Evolutionary conservation across 2,329 filamentous ascomycete species (phyloP).

Genomic region (Tympanopsis confertula): DNA sequence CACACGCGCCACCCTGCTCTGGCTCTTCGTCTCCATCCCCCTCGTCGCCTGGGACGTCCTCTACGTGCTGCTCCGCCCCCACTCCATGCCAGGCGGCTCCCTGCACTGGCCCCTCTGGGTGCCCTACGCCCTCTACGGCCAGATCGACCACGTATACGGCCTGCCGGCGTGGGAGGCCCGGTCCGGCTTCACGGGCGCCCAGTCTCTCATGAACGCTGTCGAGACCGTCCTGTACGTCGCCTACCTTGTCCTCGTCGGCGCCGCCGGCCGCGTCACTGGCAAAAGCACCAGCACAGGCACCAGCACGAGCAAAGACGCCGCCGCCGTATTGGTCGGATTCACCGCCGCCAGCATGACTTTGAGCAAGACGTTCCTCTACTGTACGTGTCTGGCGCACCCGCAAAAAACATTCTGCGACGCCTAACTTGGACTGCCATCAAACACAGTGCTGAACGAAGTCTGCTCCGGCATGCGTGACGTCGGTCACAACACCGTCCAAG

Average conservation of each 20-base stretch:
- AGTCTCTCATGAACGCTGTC: constrained; percentile 55
- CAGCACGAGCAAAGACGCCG: constrained; percentile 12
- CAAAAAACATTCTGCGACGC: neutral
- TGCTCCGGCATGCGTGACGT: constrained; percentile 43
- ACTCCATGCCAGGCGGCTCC: constrained; percentile 67
- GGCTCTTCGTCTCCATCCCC: constrained; percentile 65
- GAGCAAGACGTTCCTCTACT: constrained; percentile 50
- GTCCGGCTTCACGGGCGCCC: constrained; percentile 69
- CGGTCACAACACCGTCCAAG: constrained; percentile 34
- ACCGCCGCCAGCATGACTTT: constrained; percentile 46
- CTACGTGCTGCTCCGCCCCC: constrained; percentile 71
- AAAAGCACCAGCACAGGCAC: too few species aligned
- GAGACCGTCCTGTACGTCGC: constrained; percentile 54
- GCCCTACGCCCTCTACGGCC: constrained; percentile 72
- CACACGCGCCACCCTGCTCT: constrained; percentile 52
- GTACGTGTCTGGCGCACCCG: constrained; percentile 23
- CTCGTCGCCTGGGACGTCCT: constrained; percentile 71
- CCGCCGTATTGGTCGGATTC: constrained; percentile 35
- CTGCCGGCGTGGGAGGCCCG: constrained; percentile 55
- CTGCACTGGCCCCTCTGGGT: constrained; percentile 63
- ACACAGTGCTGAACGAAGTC: constrained; percentile 41
- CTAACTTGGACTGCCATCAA: neutral
- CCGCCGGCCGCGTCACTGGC: constrained; percentile 6
- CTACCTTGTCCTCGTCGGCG: constrained; percentile 29
- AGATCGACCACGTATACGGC: constrained; percentile 73